Conservation (phyloP, 495 filamentous ascomycete genomes). For the Xylaria flabelliformis region DNA sequence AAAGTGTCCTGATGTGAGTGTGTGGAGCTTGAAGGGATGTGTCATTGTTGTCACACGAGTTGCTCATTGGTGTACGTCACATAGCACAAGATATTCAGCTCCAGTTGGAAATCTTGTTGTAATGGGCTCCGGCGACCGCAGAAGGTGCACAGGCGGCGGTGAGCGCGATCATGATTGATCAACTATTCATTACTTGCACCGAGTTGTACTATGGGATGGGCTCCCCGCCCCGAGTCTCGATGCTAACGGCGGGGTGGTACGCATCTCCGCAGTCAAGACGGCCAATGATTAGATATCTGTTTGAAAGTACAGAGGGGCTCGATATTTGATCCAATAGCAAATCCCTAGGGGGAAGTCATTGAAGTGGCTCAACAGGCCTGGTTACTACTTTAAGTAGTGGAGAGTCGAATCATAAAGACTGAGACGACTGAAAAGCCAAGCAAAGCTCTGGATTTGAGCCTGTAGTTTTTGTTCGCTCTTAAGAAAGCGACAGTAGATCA, state of each 20-base stretch:
- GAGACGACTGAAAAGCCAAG: background rate
- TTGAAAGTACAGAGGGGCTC: background rate
- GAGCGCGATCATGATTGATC: background rate
- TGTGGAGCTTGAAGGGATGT: conserved; percentile 12
- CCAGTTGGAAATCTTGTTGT: background rate
- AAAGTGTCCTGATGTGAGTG: background rate
- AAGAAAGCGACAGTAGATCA: too few species aligned
- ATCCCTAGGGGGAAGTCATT: background rate
- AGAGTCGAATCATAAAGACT: background rate
- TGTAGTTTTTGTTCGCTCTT: background rate
- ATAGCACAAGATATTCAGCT: conserved; percentile 2
- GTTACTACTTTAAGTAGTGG: background rate
- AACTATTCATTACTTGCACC: background rate
- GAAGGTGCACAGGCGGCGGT: background rate
- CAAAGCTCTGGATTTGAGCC: background rate
- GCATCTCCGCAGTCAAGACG: background rate
- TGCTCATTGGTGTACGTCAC: conserved; percentile 2
- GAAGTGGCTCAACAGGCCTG: background rate
- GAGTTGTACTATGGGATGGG: background rate
- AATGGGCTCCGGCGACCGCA: background rate
- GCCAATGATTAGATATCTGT: background rate
- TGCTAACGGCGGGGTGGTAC: background rate
- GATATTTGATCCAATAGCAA: background rate
- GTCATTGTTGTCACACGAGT: background rate
- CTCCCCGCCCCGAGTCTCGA: background rate